Base-by-base conservation (phyloP, 106 monocot species). In the Vanilla planifolia region DNA sequence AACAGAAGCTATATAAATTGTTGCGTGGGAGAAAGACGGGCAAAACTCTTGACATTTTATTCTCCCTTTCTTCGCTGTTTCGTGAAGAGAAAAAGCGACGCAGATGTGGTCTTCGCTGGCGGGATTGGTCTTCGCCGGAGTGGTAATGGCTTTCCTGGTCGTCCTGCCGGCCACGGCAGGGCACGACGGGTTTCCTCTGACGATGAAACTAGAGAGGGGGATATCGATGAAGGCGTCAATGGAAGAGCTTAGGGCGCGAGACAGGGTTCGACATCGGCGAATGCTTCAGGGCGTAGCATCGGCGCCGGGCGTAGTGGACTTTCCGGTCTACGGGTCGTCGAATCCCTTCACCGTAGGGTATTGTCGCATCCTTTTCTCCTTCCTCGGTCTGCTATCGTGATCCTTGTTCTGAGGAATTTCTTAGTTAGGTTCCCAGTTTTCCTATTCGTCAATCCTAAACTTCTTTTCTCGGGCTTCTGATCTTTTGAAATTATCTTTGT, bases 321-420 rank as follows among this genome's bases (percentile, higher is more conserved):
- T 96, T 53, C 81, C 90, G 57, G 84, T 96, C 3, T 78, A 81
- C 0, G 96, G 96, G 40, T 87, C 96, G 33, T 39, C 72, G 5
- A 72, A 91, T 61, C 96, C 96, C 55, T 96, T 75, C 81, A 81
- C 84, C 74, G 79, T 88, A 27, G 96, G 96, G 96, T 96, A 71
- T 53, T 4, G 13, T 57, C 61, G 15, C 55, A 5, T 55, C 33
- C 33, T 55, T 55, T 4, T 16, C 3, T 33, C 4, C 3, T 37
- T 10, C 10, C n/a, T n/a, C n/a, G n/a, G n/a, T n/a, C n/a, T n/a
- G n/a, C n/a, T n/a, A n/a, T n/a, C n/a, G n/a, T n/a, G n/a, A n/a
- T n/a, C n/a, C n/a, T 44, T 20, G 0, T 32, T 51, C 9, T 3
- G 6, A 6, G 5, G 15, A 16, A 21, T 56, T 25, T 25, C 11